Conservation (phyloP, 169 alveolate genomes). For the Plasmodium chabaudi region DNA sequence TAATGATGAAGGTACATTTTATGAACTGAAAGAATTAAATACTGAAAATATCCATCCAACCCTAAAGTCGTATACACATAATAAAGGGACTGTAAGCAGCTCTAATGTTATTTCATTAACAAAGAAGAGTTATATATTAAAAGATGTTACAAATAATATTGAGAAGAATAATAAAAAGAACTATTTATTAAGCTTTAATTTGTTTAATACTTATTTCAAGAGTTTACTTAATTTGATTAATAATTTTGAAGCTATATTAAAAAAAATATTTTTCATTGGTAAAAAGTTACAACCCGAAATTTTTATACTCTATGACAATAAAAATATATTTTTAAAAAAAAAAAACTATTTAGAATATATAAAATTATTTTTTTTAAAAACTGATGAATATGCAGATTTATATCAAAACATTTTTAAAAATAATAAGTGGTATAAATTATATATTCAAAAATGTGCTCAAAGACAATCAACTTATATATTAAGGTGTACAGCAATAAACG, state of each 20-base stretch:
- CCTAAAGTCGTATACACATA: not conserved
- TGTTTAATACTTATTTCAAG: conserved; percentile 38
- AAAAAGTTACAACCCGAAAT: conserved; percentile 9
- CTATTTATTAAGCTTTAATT: not conserved
- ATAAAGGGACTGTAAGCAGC: conserved; percentile 10
- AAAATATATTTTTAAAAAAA: conserved; percentile 25
- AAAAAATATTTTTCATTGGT: conserved; percentile 9
- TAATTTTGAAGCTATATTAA: conserved; percentile 13
- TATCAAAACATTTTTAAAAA: conserved; percentile 33
- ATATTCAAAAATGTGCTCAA: conserved; percentile 25
- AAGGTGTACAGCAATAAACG: conserved; percentile 39
- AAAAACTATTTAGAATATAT: conserved; percentile 33
- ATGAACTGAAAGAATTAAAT: conserved; percentile 20
- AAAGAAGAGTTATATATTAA: not conserved
- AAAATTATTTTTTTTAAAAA: conserved; percentile 41
- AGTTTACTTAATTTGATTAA: conserved; percentile 16
- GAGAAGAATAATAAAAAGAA: no score
- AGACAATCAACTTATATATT: conserved; percentile 35
- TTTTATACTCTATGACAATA: conserved; percentile 31
- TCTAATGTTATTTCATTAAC: conserved; percentile 19
- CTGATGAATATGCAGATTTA: conserved; percentile 23
- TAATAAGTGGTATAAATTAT: conserved; percentile 57
- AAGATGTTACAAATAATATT: not conserved
- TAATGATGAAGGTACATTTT: conserved; percentile 9
- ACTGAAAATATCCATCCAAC: conserved; percentile 11